Conservation (phyloP, 768 basidiomycete species). For the Serendipita sp. region DNA sequence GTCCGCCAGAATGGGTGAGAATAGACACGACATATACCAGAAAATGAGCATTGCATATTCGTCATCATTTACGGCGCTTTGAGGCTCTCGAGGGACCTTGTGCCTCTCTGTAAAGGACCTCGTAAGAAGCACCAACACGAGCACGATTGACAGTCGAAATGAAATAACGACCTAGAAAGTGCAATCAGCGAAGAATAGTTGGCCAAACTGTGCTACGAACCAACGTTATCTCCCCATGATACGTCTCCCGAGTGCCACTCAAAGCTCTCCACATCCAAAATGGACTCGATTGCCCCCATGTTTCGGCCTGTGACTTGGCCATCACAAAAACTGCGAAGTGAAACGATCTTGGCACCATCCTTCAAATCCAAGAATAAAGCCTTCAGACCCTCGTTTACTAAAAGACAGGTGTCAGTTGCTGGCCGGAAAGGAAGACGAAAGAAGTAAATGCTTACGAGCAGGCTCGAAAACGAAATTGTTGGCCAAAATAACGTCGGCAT, state of each 20-base stretch:
- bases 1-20: background rate
- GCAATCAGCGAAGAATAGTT: background rate
- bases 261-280: background rate
- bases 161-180: background rate
- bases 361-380: constrained; percentile 89
- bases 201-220: background rate
- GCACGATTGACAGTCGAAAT: background rate
- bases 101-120: background rate
- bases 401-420: constrained; percentile 3
- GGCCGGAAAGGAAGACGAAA: background rate
- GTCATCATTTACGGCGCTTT: background rate
- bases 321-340: constrained; percentile 24
- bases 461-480: constrained; percentile 79
- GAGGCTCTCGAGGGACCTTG: background rate
- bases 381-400: constrained; percentile 76
- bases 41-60: background rate
- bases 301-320: background rate
- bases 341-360: constrained; percentile 80
- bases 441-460: background rate
- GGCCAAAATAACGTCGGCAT: constrained; percentile 83
- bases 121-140: background rate
- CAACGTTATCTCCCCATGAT: background rate
- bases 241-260: background rate
- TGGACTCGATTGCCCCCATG: background rate
- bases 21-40: background rate